Conservation (phyloP, 768 basidiomycete species). For the Kwoniella sp. region DNA sequence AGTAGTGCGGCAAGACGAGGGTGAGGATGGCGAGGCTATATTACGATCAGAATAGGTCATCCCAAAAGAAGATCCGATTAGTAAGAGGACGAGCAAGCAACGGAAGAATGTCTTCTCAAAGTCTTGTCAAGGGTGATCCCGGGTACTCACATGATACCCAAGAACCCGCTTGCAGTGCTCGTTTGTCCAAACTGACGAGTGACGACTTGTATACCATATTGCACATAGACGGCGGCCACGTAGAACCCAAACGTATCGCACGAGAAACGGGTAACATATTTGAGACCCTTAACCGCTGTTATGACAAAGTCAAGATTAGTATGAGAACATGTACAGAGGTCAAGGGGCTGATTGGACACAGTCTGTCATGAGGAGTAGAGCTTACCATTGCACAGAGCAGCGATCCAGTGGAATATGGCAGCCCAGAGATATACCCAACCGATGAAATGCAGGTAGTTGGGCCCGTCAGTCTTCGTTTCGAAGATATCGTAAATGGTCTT, state of each 20-base stretch:
- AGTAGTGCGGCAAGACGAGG: conserved; percentile 73
- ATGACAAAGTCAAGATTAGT: too few species aligned
- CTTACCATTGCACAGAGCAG: conserved; percentile 75
- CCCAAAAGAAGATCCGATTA: conserved; percentile 24
- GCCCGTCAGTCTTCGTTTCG: conserved; percentile 56
- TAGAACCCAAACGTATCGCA: conserved; percentile 94
- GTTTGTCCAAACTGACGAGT: conserved; percentile 67
- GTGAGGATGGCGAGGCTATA: conserved; percentile 75
- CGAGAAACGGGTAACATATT: conserved; percentile 84
- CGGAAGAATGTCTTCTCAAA: too few species aligned
- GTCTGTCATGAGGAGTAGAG: too few species aligned
- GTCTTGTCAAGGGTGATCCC: neutral
- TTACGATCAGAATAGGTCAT: conserved; percentile 59
- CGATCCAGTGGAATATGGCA: conserved; percentile 75
- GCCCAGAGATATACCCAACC: conserved; percentile 94
- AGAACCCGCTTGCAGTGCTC: conserved; percentile 40
- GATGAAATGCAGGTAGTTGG: conserved; percentile 79
- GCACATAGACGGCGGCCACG: conserved; percentile 71
- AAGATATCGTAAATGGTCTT: conserved; percentile 83
- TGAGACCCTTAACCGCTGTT: conserved; percentile 67
- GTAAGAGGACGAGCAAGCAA: too few species aligned
- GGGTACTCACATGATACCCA: conserved; percentile 50
- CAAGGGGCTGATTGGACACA: too few species aligned
- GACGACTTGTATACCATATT: conserved; percentile 84
- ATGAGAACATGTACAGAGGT: too few species aligned